Evolutionary conservation across 306 rosid species (phyloP).

Genomic region (Glycyrrhiza uralensis): DNA sequence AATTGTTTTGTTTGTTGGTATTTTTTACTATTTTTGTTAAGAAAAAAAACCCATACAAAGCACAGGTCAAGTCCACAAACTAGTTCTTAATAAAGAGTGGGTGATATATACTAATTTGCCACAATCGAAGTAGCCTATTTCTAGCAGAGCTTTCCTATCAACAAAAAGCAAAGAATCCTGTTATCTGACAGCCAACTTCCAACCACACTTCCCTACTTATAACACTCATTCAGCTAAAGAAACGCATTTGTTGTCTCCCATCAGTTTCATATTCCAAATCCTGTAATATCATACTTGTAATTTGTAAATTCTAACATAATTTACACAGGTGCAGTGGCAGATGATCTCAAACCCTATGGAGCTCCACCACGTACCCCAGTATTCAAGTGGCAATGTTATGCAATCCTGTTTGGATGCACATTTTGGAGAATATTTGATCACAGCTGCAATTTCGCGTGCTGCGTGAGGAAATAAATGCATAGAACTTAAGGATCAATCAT

Average conservation of each 20-base stretch:
- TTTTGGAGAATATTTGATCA: slow-evolving; percentile 3
- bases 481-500: background rate
- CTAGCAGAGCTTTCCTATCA: background rate
- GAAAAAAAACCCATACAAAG: no score
- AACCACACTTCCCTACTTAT: background rate
- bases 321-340: background rate
- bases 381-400: background rate
- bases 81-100: background rate
- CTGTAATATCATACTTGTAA: background rate
- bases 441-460: slow-evolving; percentile 27
- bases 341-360: background rate
- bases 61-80: no score
- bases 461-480: slow-evolving; percentile 16
- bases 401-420: background rate
- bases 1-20: no score
- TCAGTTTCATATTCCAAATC: background rate
- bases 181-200: slow-evolving; percentile 8
- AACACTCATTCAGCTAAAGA: background rate
- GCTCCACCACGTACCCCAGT: slow-evolving; percentile 4
- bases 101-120: background rate
- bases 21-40: no score
- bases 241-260: background rate
- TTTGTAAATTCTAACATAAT: background rate
- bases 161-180: background rate
- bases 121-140: background rate